Evolutionary conservation across 2,329 filamentous ascomycete genomes (phyloP).

Genomic region (Phoma sp.): DNA sequence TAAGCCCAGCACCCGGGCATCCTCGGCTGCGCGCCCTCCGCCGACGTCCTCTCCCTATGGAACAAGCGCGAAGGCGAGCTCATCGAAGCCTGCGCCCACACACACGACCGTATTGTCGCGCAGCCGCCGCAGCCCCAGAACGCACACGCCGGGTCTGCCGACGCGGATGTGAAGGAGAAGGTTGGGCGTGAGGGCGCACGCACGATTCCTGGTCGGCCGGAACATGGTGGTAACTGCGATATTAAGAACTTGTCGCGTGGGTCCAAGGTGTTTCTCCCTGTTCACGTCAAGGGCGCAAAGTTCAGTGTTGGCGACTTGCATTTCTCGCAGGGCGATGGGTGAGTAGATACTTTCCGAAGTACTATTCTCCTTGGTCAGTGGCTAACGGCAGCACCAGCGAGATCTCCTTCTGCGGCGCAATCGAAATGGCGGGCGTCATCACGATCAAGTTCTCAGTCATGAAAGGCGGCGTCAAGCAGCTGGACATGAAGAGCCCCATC

Average conservation of each 20-base stretch:
- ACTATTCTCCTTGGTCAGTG: neutral
- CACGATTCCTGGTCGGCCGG: constrained; percentile 82
- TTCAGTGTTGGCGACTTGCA: constrained; percentile 90
- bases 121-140: constrained; percentile 75
- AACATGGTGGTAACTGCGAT: constrained; percentile 90
- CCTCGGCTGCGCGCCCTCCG: constrained; percentile 83
- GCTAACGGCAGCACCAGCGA: constrained; percentile 59
- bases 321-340: constrained; percentile 81
- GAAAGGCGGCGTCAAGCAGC: constrained; percentile 76
- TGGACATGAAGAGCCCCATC: constrained; percentile 82
- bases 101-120: constrained; percentile 72
- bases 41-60: constrained; percentile 79
- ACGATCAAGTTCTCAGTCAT: constrained; percentile 90
- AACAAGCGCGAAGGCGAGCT: constrained; percentile 83
- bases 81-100: constrained; percentile 69
- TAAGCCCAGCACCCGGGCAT: constrained; percentile 74
- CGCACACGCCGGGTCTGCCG: constrained; percentile 73
- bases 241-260: constrained; percentile 86
- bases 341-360: neutral
- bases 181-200: constrained; percentile 80
- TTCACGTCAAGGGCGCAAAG: constrained; percentile 85
- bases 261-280: constrained; percentile 83
- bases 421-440: constrained; percentile 92
- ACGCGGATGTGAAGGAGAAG: constrained; percentile 65
- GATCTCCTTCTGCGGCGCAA: constrained; percentile 77